A percentile compares a stretch with the other conserved stretches of the same genome.
phyloP scores from a whole-genome alignment of 306 rosid species.

The Citrullus colocynthis region DNA sequence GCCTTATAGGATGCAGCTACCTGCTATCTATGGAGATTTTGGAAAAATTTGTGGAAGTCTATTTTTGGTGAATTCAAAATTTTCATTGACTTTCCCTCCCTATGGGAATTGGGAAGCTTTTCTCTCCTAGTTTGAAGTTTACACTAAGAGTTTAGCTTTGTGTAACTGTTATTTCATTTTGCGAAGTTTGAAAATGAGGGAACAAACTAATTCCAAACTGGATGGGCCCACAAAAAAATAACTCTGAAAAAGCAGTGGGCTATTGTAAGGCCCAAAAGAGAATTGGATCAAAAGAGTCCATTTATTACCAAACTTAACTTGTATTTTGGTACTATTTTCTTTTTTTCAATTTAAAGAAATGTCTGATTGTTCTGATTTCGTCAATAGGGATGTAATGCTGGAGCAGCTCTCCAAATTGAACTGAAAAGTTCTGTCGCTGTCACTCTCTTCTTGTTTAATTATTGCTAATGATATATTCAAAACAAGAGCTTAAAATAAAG shows the following conservation, averaged over 20 bases:
- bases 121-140: background rate
- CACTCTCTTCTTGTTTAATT: background rate
- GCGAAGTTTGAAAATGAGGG: background rate
- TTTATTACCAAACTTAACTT: background rate
- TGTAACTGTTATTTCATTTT: background rate
- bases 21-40: background rate
- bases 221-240: background rate
- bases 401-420: background rate
- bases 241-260: background rate
- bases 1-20: background rate
- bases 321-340: background rate
- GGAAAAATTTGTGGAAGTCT: background rate
- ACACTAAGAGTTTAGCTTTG: background rate
- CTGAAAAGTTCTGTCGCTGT: background rate
- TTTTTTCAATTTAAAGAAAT: background rate
- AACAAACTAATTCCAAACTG: background rate
- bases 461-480: background rate
- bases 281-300: background rate
- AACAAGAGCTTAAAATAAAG: background rate
- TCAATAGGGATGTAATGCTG: background rate
- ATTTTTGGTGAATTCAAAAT: background rate
- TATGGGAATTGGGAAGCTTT: background rate
- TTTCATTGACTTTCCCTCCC: background rate
- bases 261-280: background rate
- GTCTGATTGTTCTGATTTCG: background rate